A percentile compares a stretch with the other conserved stretches of the same genome.
Conservation (phyloP, 2,329 filamentous ascomycete genomes). For the Colletotrichum sp. region DNA sequence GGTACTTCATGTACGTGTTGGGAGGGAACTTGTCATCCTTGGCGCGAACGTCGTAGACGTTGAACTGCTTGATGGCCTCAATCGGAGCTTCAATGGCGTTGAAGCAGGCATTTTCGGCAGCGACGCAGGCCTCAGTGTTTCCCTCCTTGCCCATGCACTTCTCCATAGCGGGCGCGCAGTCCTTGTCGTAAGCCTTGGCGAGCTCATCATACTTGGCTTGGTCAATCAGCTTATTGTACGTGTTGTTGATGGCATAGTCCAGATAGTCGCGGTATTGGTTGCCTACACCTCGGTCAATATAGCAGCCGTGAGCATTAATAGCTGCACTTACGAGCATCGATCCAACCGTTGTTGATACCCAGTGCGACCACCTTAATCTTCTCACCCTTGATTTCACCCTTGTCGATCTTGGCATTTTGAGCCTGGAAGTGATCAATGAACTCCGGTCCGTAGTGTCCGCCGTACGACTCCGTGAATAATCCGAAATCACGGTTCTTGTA, state of each 20-base stretch:
- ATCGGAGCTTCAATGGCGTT: conserved; percentile 27
- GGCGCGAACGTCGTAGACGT: conserved; percentile 52
- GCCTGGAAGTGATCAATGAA: conserved; percentile 60
- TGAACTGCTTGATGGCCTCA: conserved; percentile 35
- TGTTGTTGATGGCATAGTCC: conserved; percentile 50
- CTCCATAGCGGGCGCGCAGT: conserved; percentile 24
- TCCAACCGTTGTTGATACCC: conserved; percentile 63
- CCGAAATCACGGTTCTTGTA: conserved; percentile 65
- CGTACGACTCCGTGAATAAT: conserved; percentile 60
- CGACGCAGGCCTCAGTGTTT: conserved; percentile 29
- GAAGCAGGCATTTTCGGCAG: conserved; percentile 29
- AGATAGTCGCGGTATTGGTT: conserved; percentile 47
- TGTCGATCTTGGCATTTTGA: conserved; percentile 58
- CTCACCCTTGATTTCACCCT: conserved; percentile 43
- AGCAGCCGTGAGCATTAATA: too few species aligned
- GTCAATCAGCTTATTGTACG: conserved; percentile 32
- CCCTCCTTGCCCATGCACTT: conserved; percentile 24
- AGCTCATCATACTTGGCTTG: conserved; percentile 5
- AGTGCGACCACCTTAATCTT: conserved; percentile 56
- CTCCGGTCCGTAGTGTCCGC: conserved; percentile 63
- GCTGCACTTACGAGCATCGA: too few species aligned
- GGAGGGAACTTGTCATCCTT: conserved; percentile 42
- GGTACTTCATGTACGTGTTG: conserved; percentile 44
- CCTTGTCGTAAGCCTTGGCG: conserved; percentile 23
- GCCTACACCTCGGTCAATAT: too few species aligned